Percentiles rank a stretch among this genome's conserved stretches.
These are phyloP conservation scores for Panaeolus cyanescens DNA, from an alignment of 768 basidiomycete genomes.

Conservation along the genomic window DNA sequence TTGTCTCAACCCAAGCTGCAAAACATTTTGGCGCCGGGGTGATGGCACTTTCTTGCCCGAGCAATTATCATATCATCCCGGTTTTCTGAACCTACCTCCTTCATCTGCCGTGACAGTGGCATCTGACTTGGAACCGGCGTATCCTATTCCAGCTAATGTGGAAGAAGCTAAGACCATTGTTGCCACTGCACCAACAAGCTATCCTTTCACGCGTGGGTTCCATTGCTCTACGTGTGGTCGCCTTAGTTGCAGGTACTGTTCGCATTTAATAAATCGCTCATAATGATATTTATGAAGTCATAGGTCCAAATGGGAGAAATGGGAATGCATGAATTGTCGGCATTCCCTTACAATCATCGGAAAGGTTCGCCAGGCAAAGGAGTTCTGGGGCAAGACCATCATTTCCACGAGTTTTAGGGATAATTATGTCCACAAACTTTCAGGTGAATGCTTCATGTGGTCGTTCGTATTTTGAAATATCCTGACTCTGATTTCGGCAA, in stretches of 20 bases:
- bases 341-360: background rate
- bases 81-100: constrained; percentile 45
- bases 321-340: constrained; percentile 64
- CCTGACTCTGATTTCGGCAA: constrained; percentile 9
- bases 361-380: constrained; percentile 33
- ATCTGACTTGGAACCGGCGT: constrained; percentile 39
- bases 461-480: background rate
- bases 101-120: constrained; percentile 29
- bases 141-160: constrained; percentile 25
- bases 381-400: constrained; percentile 31
- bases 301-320: constrained; percentile 75
- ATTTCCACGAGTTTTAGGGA: constrained; percentile 30
- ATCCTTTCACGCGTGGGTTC: constrained; percentile 64
- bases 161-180: constrained; percentile 13
- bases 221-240: constrained; percentile 73
- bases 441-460: constrained; percentile 24
- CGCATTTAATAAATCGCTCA: background rate
- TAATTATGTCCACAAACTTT: constrained; percentile 29
- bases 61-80: constrained; percentile 45
- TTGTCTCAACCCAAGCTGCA: constrained; percentile 63
- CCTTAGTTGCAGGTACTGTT: constrained; percentile 66
- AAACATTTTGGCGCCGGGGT: constrained; percentile 51
- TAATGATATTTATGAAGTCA: background rate
- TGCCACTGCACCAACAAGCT: constrained; percentile 47
- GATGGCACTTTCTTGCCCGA: constrained; percentile 27